Base-by-base conservation (phyloP, 108 stramenopile species). In the Skeletonema tropicum region DNA sequence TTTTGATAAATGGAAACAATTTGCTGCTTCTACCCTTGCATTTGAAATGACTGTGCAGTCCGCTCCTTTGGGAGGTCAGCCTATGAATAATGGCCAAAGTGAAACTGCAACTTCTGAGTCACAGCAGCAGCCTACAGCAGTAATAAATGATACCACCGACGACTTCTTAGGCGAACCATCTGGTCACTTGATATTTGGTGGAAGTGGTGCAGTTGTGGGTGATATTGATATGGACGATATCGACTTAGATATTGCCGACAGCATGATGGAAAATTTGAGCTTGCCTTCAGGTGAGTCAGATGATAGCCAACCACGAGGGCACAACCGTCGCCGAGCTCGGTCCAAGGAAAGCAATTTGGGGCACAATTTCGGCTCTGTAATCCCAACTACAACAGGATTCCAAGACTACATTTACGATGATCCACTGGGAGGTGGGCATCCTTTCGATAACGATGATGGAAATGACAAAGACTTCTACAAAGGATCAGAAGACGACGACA, bases 191-290 rank as follows among this genome's bases (percentile, higher is more conserved):
- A 39, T 76, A n/a, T 70, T 81, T 45, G 89, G 88, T 60, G 79
- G 79, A 29, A 70, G 86, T 48, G 83, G 85, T n/a, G 29, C 85
- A n/a, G 55, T 83, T 8, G 87, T 73, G 0, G 86, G 83, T 60
- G 85, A 80, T 39, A 90, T 92, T 58, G 95, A 92, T 57, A 91
- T 96, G 85, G 91, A 94, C 66, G 94, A 97, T 33, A 89, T 84
- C 76, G 96, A 97, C 64, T 60, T 97, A 11, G 96, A 97, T 72
- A 88, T 94, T 61, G 96, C 96, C 14, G 96, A 90, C 11, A 87
- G 73, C 64, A 97, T 97, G 92, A 95, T 97, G 84, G 90, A 87
- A 46, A 85, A 90, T 9, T 63, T 95, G 42, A 85, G 71, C 36
- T 68, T 96, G 64, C 33, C 64, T 33, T 13, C 35, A 58, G 74